Conservation (phyloP, 2,329 filamentous ascomycete genomes). For the Aureobasidium vineae region DNA sequence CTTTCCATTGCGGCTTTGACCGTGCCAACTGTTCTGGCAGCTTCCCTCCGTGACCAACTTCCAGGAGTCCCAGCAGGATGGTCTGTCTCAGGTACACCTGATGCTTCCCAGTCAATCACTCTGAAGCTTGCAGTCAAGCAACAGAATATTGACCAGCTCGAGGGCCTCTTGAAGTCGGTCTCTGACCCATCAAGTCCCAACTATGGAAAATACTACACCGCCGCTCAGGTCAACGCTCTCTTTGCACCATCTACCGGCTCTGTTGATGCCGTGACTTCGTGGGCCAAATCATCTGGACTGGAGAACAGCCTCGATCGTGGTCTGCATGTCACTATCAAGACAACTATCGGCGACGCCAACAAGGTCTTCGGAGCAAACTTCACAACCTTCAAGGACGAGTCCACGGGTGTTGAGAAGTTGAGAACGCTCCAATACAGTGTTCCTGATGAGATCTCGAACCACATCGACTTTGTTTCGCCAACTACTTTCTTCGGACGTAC, state of each 20-base stretch:
- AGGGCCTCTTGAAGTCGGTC: slow-evolving; percentile 38
- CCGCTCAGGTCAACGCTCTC: slow-evolving; percentile 57
- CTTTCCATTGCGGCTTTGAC: slow-evolving; percentile 22
- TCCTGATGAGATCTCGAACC: slow-evolving; percentile 27
- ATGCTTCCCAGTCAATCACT: slow-evolving; percentile 10
- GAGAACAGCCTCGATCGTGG: slow-evolving; percentile 51
- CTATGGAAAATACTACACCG: slow-evolving; percentile 63
- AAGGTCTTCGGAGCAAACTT: slow-evolving; percentile 59
- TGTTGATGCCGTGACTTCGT: slow-evolving; percentile 52
- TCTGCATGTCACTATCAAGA: slow-evolving; percentile 62
- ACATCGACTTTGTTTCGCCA: slow-evolving; percentile 32
- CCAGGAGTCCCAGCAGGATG: slow-evolving; percentile 17
- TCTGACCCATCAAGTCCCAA: slow-evolving; percentile 58
- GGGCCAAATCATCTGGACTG: slow-evolving; percentile 56
- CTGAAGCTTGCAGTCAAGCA: slow-evolving; percentile 22
- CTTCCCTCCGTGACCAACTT: slow-evolving; percentile 16
- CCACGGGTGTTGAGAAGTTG: slow-evolving; percentile 32
- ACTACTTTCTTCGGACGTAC: slow-evolving; percentile 33
- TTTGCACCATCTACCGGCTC: slow-evolving; percentile 53
- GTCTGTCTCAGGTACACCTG: slow-evolving; percentile 16
- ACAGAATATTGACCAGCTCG: slow-evolving; percentile 20
- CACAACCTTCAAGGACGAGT: slow-evolving; percentile 47
- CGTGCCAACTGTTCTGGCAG: slow-evolving; percentile 8
- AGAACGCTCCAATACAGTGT: slow-evolving; percentile 43
- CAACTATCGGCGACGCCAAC: slow-evolving; percentile 54